phyloP scores from a whole-genome alignment of 148 eudicot genomes.

The Rhododendron molle region DNA sequence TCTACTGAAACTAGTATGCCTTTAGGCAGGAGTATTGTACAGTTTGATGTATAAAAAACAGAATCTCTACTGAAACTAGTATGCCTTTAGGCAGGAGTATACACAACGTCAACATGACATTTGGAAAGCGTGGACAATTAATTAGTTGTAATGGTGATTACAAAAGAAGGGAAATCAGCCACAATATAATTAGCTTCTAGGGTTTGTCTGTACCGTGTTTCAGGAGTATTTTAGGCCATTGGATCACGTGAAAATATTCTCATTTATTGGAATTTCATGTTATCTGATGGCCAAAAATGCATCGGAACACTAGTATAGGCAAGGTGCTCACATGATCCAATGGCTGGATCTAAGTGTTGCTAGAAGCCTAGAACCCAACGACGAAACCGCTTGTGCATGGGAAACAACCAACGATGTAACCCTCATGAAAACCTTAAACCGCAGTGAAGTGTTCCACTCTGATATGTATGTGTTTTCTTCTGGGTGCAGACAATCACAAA shows the following conservation, averaged over 20 bases:
- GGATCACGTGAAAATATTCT: neutral
- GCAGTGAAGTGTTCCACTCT: neutral
- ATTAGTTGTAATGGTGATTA: neutral
- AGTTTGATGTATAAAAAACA: neutral
- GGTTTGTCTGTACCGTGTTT: neutral
- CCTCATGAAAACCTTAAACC: neutral
- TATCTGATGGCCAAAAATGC: neutral
- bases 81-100: neutral
- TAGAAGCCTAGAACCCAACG: neutral
- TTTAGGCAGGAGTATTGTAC: neutral
- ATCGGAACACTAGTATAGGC: neutral
- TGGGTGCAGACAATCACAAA: conserved; percentile 40
- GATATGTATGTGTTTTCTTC: neutral
- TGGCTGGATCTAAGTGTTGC: neutral
- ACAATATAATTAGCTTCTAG: neutral
- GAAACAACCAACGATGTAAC: neutral
- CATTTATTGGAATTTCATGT: neutral
- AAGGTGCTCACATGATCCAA: neutral
- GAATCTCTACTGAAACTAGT: neutral
- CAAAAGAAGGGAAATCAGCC: neutral
- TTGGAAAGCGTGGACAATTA: neutral
- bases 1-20: neutral
- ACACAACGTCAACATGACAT: neutral
- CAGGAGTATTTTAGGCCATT: neutral
- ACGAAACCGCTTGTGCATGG: neutral